These are phyloP conservation scores for Dictyostelium capitatum DNA, from an alignment of 78 protist genomes.

Conservation along the genomic window DNA sequence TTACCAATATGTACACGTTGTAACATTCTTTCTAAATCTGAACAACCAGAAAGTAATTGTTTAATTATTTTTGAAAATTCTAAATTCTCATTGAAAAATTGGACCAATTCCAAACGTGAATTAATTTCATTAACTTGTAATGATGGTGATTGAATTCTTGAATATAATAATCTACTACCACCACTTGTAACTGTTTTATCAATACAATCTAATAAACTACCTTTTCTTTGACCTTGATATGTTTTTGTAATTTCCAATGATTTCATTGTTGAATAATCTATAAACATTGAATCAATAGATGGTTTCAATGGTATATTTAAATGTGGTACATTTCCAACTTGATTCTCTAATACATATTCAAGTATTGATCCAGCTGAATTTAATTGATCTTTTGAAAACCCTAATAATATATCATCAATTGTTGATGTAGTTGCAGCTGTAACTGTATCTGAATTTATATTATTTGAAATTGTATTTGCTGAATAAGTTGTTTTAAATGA, in stretches of 20 bases:
- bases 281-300: conserved; percentile 36
- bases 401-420: neutral
- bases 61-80: conserved; percentile 11
- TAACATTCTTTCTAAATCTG: conserved; percentile 73
- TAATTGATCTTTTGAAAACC: conserved; percentile 14
- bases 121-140: conserved; percentile 35
- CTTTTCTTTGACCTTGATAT: conserved; percentile 9
- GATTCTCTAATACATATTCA: conserved; percentile 23
- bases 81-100: conserved; percentile 13
- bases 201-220: conserved; percentile 44
- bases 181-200: conserved; percentile 61
- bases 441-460: neutral
- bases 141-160: conserved; percentile 67
- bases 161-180: conserved; percentile 56
- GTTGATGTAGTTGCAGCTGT: too few species aligned
- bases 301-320: neutral
- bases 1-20: conserved; percentile 53
- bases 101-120: conserved; percentile 33
- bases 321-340: conserved; percentile 49
- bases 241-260: conserved; percentile 76
- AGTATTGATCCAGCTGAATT: conserved; percentile 29
- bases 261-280: conserved; percentile 62
- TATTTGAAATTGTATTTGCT: neutral
- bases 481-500: too few species aligned
- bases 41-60: conserved; percentile 14